Evolutionary conservation across 306 rosid genomes (phyloP).

Genomic region (Malus fusca): DNA sequence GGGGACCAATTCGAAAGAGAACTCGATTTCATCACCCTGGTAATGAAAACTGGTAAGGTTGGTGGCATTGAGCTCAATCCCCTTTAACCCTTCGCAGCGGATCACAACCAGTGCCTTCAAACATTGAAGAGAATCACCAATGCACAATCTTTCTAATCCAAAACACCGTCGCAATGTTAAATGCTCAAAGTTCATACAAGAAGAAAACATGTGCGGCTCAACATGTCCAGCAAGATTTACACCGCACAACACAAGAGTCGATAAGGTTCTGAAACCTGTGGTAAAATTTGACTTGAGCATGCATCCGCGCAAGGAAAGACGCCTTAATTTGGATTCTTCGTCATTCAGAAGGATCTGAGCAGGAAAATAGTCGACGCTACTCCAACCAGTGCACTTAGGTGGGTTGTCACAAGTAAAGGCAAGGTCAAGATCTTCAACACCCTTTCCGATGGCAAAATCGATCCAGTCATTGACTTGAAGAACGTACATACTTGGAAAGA

Average conservation of each 20-base stretch:
- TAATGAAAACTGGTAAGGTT: neutral
- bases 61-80: neutral
- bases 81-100: neutral
- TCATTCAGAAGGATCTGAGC: neutral
- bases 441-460: neutral
- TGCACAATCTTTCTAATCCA: neutral
- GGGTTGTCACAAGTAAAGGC: neutral
- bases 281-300: neutral
- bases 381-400: neutral
- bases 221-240: neutral
- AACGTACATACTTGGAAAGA: neutral
- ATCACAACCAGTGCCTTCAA: constrained; percentile 1
- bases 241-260: neutral
- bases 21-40: neutral
- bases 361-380: neutral
- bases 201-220: neutral
- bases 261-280: neutral
- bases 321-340: neutral
- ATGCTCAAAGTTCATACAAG: neutral
- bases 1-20: neutral
- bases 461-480: neutral
- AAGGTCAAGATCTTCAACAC: neutral
- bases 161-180: constrained; percentile 9
- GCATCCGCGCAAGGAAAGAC: neutral
- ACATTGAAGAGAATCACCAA: neutral